Evolutionary conservation across 2,329 filamentous ascomycete genomes (phyloP), one percentile per base, ranked within the genome.

Genomic region (Dothiorella sarmentorum): DNA sequence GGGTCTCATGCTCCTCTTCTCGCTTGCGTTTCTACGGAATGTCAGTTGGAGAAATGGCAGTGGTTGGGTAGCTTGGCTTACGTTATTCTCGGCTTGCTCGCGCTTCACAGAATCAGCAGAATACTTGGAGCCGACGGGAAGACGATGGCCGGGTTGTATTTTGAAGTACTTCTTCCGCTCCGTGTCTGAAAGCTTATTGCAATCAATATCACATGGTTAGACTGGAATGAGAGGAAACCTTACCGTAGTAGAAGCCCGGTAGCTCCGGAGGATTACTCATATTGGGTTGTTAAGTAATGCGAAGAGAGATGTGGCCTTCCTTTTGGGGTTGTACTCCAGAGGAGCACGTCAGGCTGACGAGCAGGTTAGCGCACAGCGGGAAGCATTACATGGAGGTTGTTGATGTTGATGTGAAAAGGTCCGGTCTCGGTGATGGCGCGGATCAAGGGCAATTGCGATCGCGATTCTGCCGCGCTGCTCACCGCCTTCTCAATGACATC

Each of bases 141-240:
- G 67, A 51, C 66, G 55, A 68, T 74, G 71, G 26, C 74, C 68
- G 15, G 70, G 68, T 55, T 74, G 71, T 20, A 81, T 75, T 35
- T 72, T 73, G 70, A 81, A 81, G 65, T 81, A 81, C 60, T 79
- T 80, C 51, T 72, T 70, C 66, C 78, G 80, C 37, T 77, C 75
- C 31, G 66, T 62, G 61, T 81, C 75, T 73, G 51, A 9, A 56
- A 11, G 10, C 15, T 40, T 51, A 53, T 52, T 33, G 18, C 20
- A 24, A 58, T 58, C 31, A 44, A 45, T 24, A 44, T 27, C 24
- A 15, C 17, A 42, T 27, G 37, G 52, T 24, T 27, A 51, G 38
- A 35, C 24, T 33, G 31, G 27, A 31, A 15, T 4, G 13, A 10
- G 11, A 9, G 10, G 2, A 15, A 29, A 20, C 53, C 53, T 15